Evolutionary conservation across 2,329 filamentous ascomycete genomes (phyloP).

Genomic region (Epichloe baconii): DNA sequence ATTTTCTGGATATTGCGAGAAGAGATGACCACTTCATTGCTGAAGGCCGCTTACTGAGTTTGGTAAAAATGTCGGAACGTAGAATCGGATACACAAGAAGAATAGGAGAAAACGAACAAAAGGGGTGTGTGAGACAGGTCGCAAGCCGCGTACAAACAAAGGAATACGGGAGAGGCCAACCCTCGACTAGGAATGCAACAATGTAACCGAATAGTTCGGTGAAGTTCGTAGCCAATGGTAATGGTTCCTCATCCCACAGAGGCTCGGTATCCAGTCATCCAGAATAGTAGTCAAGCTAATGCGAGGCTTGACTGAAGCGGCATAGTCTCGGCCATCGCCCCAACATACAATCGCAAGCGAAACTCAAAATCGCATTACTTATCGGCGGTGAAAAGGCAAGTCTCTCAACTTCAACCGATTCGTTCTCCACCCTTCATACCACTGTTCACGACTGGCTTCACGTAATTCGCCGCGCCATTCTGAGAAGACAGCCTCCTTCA

Average conservation of each 20-base stretch:
- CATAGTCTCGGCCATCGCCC: background rate
- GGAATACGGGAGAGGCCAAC: background rate
- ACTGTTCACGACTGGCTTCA: slow-evolving; percentile 78
- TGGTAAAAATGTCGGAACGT: background rate
- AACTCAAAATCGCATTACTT: slow-evolving; percentile 4
- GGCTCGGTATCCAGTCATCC: background rate
- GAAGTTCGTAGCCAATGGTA: background rate
- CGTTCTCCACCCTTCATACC: slow-evolving; percentile 93
- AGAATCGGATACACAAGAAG: background rate
- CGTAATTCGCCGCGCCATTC: slow-evolving; percentile 89
- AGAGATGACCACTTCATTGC: too few species aligned
- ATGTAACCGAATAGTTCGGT: background rate
- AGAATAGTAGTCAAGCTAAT: background rate
- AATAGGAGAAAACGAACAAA: background rate
- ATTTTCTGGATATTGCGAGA: too few species aligned
- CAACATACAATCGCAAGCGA: background rate
- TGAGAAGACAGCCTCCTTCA: slow-evolving; percentile 84
- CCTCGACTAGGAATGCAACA: background rate
- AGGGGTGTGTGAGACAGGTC: background rate
- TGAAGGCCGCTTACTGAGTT: too few species aligned
- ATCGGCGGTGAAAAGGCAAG: slow-evolving; percentile 24
- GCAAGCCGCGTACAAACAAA: background rate
- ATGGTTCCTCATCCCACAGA: background rate
- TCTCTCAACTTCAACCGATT: slow-evolving; percentile 47
- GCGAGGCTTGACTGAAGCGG: background rate